A percentile compares a stretch with the other conserved stretches of the same genome.
Conservation (phyloP, 805 yeast species). For the Saturnispora bothae region DNA sequence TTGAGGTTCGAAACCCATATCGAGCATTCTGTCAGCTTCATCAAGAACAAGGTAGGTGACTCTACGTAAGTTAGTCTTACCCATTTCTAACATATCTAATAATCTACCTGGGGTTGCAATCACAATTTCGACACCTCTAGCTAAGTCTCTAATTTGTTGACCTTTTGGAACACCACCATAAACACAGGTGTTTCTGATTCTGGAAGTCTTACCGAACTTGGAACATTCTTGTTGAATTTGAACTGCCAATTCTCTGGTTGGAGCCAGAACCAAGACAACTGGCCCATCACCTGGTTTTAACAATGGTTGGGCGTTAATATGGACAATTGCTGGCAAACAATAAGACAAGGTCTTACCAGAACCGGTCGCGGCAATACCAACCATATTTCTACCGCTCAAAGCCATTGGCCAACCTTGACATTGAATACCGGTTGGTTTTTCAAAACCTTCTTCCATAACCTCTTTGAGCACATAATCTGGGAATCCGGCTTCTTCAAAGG, state of each 20-base stretch:
- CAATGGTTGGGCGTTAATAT: constrained; percentile 95
- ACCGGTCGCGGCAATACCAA: constrained; percentile 98
- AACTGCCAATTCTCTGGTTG: constrained; percentile 97
- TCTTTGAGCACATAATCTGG: constrained; percentile 87
- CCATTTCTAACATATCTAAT: constrained; percentile 92
- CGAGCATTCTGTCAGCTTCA: constrained; percentile 99
- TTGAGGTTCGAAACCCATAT: constrained; percentile 99
- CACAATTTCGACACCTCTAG: constrained; percentile 90
- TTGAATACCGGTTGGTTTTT: constrained; percentile 90
- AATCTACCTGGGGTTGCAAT: constrained; percentile 99
- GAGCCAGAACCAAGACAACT: constrained; percentile 88
- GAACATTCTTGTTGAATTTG: constrained; percentile 95
- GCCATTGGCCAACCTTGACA: constrained; percentile 99
- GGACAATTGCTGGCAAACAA: constrained; percentile 94
- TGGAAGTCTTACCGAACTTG: constrained; percentile 84
- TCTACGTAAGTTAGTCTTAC: constrained; percentile 90
- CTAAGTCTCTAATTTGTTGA: constrained; percentile 91
- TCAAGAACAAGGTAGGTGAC: constrained; percentile 95
- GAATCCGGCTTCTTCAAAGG: constrained; percentile 95
- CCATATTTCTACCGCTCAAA: constrained; percentile 94
- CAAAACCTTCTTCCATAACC: constrained; percentile 88
- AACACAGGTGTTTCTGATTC: constrained; percentile 93
- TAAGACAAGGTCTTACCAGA: constrained; percentile 97
- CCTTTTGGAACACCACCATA: constrained; percentile 99
- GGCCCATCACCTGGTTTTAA: constrained; percentile 95